Evolutionary conservation across 1,284 basidiomycete genomes (phyloP).

Genomic region (Vanrija humicola): DNA sequence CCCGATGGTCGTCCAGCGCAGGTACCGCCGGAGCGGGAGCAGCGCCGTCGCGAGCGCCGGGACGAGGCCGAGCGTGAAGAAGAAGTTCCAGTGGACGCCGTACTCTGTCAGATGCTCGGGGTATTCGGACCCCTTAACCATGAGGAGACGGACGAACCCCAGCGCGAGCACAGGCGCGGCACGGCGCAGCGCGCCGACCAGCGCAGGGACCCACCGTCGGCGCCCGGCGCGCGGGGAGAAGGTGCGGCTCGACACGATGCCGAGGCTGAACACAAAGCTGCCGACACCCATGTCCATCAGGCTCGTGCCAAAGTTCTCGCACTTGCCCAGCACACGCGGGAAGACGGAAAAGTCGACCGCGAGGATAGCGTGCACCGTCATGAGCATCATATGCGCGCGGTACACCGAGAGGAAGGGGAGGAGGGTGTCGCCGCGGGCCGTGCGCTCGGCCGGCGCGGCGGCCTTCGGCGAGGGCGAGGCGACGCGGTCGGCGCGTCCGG

Average conservation of each 20-base stretch:
- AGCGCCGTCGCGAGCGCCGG: constrained; percentile 70
- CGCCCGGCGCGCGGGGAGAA: constrained; percentile 4
- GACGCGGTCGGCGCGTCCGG: not conserved
- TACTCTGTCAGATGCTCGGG: constrained; percentile 97
- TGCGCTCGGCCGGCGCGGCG: constrained; percentile 1
- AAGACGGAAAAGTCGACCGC: constrained; percentile 96
- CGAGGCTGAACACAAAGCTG: constrained; percentile 76
- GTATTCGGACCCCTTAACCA: constrained; percentile 92
- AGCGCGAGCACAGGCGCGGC: constrained; percentile 67
- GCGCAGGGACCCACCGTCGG: not conserved
- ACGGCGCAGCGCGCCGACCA: constrained; percentile 54
- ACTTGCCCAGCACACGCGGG: constrained; percentile 82
- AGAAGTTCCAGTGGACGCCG: constrained; percentile 98
- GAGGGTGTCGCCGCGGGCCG: not conserved
- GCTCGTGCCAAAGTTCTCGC: constrained; percentile 90
- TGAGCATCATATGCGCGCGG: constrained; percentile 89
- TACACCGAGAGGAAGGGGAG: constrained; percentile 74
- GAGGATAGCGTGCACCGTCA: constrained; percentile 86
- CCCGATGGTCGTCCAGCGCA: constrained; percentile 64
- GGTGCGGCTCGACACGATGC: constrained; percentile 69
- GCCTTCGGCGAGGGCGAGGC: not conserved
- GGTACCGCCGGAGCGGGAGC: constrained; percentile 58
- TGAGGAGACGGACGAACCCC: constrained; percentile 70
- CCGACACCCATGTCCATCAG: constrained; percentile 98
- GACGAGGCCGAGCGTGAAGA: constrained; percentile 81